Base-by-base conservation (phyloP, 2,329 filamentous ascomycete genomes). In the Aureobasidium pullulans region DNA sequence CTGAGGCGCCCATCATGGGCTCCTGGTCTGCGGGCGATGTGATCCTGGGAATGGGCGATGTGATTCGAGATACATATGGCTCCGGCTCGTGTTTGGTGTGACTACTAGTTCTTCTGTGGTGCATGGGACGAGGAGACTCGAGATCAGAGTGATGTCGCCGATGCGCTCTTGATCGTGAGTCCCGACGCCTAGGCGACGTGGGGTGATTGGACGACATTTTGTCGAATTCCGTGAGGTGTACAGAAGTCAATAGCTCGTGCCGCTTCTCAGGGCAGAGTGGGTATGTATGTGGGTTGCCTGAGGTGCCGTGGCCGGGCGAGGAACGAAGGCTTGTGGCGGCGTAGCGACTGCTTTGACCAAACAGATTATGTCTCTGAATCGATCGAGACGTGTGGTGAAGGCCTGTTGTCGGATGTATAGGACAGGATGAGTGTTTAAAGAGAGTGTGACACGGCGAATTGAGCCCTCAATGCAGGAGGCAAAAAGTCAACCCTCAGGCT, bases 141-240 rank as follows among this genome's bases (percentile, higher is more conserved):
- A 89, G 77, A 70, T 95, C 89, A 60, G 81, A 81, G 49, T 84
- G 83, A 61, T 81, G 81, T 56, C 76, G 78, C 66, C 87, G 42
- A 15, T 52, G 52, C 4, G n/a, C 16, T 44, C 52, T 34, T 19
- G 59, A 61, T 11, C 52, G 50, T 2, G 59, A 61, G 11, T 57
- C 50, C 16, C 52, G 52, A 28, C 59, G 50, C 16, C 52, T 31
- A 23, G 52, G 46, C 16, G 59, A 57, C 15, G 53, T 52, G 31
- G 59, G 50, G 13, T 49, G 3, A n/a, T 37, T 40, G 16, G 47
- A 53, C n/a, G 57, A 59, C 57, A 59, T 59, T 29, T 19, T 53
- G 40, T 34, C 56, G 36, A 34, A 36, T 4, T 32, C 29, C 23
- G 8, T 40, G 13, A 29, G 9, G 28, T 31, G 28, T 47, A 15